Evolutionary conservation across 805 yeast species (phyloP).

Genomic region (Metschnikowia peoriensis): DNA sequence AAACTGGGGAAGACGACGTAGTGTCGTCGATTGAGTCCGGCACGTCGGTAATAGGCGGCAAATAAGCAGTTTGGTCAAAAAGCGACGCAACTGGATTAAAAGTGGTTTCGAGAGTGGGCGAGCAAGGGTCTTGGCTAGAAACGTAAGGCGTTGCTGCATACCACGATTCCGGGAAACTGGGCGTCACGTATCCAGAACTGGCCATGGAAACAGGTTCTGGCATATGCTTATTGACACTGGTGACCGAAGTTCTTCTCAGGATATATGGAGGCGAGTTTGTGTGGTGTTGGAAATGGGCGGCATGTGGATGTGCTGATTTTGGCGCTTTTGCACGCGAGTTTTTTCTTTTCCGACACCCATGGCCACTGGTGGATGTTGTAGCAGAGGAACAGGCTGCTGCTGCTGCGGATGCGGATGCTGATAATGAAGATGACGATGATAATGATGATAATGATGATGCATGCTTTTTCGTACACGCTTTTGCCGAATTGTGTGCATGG

Average conservation of each 20-base stretch:
- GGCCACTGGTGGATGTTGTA: conserved; percentile 4
- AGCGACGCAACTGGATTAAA: background rate
- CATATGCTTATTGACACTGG: background rate
- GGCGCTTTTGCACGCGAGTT: conserved; percentile 48
- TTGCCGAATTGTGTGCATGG: conserved; percentile 1
- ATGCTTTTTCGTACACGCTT: background rate
- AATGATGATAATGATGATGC: too few relatives aligned
- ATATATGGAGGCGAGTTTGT: background rate
- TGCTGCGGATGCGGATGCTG: too few relatives aligned
- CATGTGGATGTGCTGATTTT: conserved; percentile 2
- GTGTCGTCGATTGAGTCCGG: background rate
- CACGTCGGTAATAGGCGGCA: background rate
- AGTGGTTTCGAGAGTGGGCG: background rate
- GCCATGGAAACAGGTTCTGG: background rate
- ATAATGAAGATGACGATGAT: too few relatives aligned
- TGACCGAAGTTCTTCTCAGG: background rate
- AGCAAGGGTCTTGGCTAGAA: background rate
- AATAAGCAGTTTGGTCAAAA: background rate
- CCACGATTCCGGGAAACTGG: conserved; percentile 7
- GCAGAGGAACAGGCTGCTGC: background rate
- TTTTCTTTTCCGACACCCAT: conserved; percentile 1
- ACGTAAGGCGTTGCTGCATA: background rate
- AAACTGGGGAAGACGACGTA: background rate
- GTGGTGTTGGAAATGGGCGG: background rate
- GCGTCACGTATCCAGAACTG: background rate